phyloP scores from a whole-genome alignment of 257 asterid species.

The Penstemon newberryi region DNA sequence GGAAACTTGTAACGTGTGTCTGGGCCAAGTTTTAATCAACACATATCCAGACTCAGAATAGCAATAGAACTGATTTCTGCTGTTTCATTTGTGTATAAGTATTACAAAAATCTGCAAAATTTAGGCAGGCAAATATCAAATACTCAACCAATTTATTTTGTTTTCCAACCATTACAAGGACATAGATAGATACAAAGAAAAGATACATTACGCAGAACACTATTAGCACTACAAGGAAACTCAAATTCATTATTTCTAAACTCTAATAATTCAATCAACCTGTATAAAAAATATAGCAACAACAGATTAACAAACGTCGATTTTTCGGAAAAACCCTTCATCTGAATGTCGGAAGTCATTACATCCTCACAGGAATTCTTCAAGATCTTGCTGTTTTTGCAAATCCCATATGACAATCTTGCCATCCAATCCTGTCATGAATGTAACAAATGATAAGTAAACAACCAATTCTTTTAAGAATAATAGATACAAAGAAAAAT shows the following conservation, averaged over 20 bases:
- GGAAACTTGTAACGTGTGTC: too few species aligned
- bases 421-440: conserved; percentile 75
- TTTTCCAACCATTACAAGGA: conserved; percentile 12
- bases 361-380: conserved; percentile 46
- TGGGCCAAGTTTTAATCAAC: too few species aligned
- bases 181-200: conserved; percentile 11
- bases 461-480: not conserved
- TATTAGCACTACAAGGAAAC: conserved; percentile 29
- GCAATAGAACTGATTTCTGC: too few species aligned
- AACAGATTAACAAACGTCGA: conserved; percentile 1
- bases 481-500: not conserved
- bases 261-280: conserved; percentile 17
- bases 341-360: conserved; percentile 11
- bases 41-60: too few species aligned
- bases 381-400: conserved; percentile 62
- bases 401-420: conserved; percentile 83
- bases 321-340: conserved; percentile 10
- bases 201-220: conserved; percentile 20
- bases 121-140: not conserved
- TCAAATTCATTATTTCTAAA: conserved; percentile 5
- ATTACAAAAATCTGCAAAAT: not conserved
- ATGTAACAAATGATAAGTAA: not conserved
- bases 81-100: too few species aligned
- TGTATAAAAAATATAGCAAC: conserved; percentile 14
- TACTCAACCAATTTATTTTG: conserved; percentile 1